Evolutionary conservation across 2,329 filamentous ascomycete species (phyloP), one percentile per base, ranked within the genome.

Genomic region (Elsinoe necatrix): DNA sequence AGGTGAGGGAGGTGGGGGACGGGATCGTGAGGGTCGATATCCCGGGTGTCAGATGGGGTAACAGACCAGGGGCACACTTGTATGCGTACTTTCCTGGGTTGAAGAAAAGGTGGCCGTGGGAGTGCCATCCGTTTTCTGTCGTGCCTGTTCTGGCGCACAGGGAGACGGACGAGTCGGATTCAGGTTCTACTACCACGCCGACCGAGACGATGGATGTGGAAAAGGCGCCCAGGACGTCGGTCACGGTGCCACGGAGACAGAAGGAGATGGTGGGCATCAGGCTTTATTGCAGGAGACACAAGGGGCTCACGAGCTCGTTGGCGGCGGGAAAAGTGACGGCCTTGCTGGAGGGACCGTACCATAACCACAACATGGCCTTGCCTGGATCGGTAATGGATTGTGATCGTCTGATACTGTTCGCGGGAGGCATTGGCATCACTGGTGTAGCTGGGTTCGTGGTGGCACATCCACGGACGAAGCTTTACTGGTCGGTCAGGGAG

Each of bases 71-170:
- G 1, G 63, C 68, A 2, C 71, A 77, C 51, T 72, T 67, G 0
- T 80, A 78, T 57, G 65, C 73, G 0, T 79, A 78, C 62, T 79
- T 81, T 61, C 77, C 78, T 0, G 73, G 72, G 0, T 61, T 79
- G 1, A 71, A 61, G 4, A 63, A 62, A 60, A 59, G 62, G 1
- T 50, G 63, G 16, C 48, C 48, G 2, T 81, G 78, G 77, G 77
- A 80, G 62, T 80, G 77, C 45, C 79, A 81, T 61, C 78, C 78
- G 0, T 81, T 81, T 61, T 78, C 75, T 0, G 62, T 77, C 23
- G 58, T 70, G 14, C 41, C 54, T 16, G 20, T 45, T n/a, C 37
- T 55, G 14, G 27, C 18, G 4, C 9, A 3, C 3, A 51, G n/a
- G n/a, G 47, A 51, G 27, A 27, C 18, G 14, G 16, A 23, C 11